phyloP scores from a whole-genome alignment of 2,329 filamentous ascomycete species.

The Penicillium digitatum region DNA sequence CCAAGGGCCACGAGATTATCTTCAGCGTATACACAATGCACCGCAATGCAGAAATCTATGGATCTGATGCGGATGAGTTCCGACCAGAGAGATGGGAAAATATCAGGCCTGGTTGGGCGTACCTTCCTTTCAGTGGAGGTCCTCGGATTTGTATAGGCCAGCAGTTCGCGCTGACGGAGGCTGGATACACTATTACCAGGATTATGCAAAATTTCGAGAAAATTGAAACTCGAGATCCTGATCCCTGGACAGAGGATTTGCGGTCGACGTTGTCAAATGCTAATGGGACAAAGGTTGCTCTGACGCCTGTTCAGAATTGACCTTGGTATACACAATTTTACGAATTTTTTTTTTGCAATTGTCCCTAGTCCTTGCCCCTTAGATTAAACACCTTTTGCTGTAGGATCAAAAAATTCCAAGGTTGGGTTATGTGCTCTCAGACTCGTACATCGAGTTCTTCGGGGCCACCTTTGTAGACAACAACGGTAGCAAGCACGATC shows the following conservation, averaged over 20 bases:
- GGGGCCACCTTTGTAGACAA: not conserved
- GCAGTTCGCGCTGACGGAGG: slow-evolving; percentile 38
- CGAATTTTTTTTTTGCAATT: not conserved
- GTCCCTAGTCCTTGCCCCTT: not conserved
- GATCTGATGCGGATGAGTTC: slow-evolving; percentile 45
- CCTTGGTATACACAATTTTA: not conserved
- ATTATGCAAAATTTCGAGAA: slow-evolving; percentile 31
- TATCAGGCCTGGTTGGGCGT: slow-evolving; percentile 29
- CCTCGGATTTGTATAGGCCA: slow-evolving; percentile 35
- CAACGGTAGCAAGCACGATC: not conserved
- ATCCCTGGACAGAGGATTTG: slow-evolving; percentile 27
- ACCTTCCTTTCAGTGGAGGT: slow-evolving; percentile 35
- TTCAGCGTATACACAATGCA: slow-evolving; percentile 72
- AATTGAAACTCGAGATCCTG: slow-evolving; percentile 27
- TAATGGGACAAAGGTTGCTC: slow-evolving; percentile 22
- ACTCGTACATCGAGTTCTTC: not conserved
- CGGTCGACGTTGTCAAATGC: slow-evolving; percentile 21
- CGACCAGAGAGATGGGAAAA: slow-evolving; percentile 49
- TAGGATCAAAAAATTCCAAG: not conserved
- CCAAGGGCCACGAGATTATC: slow-evolving; percentile 60
- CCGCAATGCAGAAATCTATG: slow-evolving; percentile 52
- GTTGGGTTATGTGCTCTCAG: no score
- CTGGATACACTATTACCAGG: slow-evolving; percentile 33
- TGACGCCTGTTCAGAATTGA: slow-evolving; percentile 5
- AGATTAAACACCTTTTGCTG: not conserved